These are phyloP conservation scores for Fusarium sacchari DNA, from an alignment of 2,329 filamentous ascomycete genomes.

Conservation along the genomic window DNA sequence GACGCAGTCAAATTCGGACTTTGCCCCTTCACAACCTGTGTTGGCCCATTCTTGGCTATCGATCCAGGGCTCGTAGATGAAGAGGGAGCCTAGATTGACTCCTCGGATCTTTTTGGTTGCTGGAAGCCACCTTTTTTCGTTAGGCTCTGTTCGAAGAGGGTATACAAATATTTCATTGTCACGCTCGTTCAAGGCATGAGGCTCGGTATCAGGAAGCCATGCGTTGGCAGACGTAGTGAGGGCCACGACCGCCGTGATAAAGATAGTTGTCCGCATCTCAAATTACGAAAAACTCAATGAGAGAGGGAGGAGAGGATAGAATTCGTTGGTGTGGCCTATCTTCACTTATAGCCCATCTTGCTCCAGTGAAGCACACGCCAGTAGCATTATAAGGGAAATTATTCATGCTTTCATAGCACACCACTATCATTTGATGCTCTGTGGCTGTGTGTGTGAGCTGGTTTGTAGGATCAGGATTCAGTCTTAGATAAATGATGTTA, in stretches of 20 bases:
- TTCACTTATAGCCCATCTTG: background rate
- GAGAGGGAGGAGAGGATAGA: background rate
- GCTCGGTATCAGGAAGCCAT: conserved; percentile 28
- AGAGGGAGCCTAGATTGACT: conserved; percentile 64
- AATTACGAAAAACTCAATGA: background rate
- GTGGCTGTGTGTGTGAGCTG: background rate
- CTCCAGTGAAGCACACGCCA: background rate
- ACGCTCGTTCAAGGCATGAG: background rate
- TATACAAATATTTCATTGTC: conserved; percentile 14
- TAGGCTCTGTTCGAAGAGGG: background rate
- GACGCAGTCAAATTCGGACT: conserved; percentile 66
- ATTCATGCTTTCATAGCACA: background rate
- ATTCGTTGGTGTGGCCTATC: background rate
- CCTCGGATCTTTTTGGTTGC: conserved; percentile 58
- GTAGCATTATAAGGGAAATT: background rate
- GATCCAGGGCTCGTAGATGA: conserved; percentile 66
- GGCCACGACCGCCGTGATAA: conserved; percentile 19
- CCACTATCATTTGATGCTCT: background rate
- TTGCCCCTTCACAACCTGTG: conserved; percentile 58
- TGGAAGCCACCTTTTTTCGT: conserved; percentile 28
- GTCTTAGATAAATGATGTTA: conserved; percentile 1
- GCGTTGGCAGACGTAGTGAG: conserved; percentile 29
- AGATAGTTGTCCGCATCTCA: conserved; percentile 19
- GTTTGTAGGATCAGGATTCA: background rate
- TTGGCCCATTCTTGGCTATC: conserved; percentile 55